Evolutionary conservation across 805 yeast genomes (phyloP).

Genomic region (Sugiyamaella lignohabitans): DNA sequence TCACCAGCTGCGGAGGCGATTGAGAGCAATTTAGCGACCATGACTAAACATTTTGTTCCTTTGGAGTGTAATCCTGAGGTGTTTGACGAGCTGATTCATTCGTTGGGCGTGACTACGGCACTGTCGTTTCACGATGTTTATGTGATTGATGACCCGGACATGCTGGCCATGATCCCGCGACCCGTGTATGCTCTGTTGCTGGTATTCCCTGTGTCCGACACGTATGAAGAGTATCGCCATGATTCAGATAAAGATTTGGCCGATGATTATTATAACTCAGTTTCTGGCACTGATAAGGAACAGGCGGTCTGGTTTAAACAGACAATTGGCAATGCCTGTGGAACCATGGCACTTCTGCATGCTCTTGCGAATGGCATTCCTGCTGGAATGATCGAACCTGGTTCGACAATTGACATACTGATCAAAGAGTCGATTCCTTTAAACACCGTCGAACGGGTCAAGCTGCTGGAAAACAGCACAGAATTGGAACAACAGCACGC

Average conservation of each 20-base stretch:
- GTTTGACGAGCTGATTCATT: constrained; percentile 60
- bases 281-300: constrained; percentile 19
- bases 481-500: constrained; percentile 37
- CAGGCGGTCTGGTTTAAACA: constrained; percentile 71
- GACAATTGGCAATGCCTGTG: constrained; percentile 84
- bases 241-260: constrained; percentile 33
- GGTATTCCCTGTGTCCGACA: constrained; percentile 69
- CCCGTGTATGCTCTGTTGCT: constrained; percentile 73
- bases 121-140: constrained; percentile 72
- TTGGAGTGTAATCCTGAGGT: constrained; percentile 86
- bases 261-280: constrained; percentile 26
- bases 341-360: constrained; percentile 82
- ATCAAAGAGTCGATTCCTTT: constrained; percentile 24
- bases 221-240: constrained; percentile 48
- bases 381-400: constrained; percentile 24
- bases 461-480: constrained; percentile 39
- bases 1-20: too few relatives aligned
- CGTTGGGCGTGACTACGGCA: constrained; percentile 58
- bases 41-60: constrained; percentile 58
- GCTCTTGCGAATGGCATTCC: constrained; percentile 38
- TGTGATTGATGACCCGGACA: constrained; percentile 77
- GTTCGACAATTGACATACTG: constrained; percentile 26
- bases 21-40: too few relatives aligned
- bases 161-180: constrained; percentile 71
- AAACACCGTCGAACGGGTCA: constrained; percentile 34